These are phyloP conservation scores for Zymoseptoria crescenta DNA, from an alignment of 2,329 filamentous ascomycete species.

Conservation along the genomic window DNA sequence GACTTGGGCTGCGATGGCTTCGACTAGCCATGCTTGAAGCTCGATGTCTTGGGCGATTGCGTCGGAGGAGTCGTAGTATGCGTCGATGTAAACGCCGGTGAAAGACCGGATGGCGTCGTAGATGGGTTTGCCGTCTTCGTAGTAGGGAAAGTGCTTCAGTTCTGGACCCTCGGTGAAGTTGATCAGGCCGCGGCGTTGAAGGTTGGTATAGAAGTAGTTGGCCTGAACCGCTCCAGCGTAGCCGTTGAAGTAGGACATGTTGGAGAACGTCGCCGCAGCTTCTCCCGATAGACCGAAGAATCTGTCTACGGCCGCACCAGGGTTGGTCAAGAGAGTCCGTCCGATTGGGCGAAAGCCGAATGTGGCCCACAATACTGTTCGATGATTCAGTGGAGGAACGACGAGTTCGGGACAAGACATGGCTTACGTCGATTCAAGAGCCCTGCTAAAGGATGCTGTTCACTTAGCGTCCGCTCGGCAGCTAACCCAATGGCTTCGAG, in stretches of 20 bases:
- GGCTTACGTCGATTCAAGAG: conserved; percentile 32
- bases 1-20: conserved; percentile 34
- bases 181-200: conserved; percentile 37
- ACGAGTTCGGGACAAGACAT: neutral
- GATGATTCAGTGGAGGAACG: neutral
- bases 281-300: conserved; percentile 11
- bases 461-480: conserved; percentile 40
- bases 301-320: conserved; percentile 22
- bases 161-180: conserved; percentile 29
- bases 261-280: conserved; percentile 10
- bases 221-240: conserved; percentile 25
- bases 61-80: conserved; percentile 35
- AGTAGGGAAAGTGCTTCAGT: conserved; percentile 39
- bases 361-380: conserved; percentile 12
- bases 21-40: conserved; percentile 39
- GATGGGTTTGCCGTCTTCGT: conserved; percentile 37
- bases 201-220: conserved; percentile 35
- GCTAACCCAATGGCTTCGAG: conserved; percentile 40
- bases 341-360: conserved; percentile 23
- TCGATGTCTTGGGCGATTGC: conserved; percentile 34
- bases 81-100: conserved; percentile 36
- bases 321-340: conserved; percentile 9
- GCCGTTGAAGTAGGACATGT: conserved; percentile 9
- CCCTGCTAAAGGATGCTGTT: conserved; percentile 38
- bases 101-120: conserved; percentile 33